Evolutionary conservation across 345 rosid species (phyloP).

Genomic region (Hirschfeldia incana): DNA sequence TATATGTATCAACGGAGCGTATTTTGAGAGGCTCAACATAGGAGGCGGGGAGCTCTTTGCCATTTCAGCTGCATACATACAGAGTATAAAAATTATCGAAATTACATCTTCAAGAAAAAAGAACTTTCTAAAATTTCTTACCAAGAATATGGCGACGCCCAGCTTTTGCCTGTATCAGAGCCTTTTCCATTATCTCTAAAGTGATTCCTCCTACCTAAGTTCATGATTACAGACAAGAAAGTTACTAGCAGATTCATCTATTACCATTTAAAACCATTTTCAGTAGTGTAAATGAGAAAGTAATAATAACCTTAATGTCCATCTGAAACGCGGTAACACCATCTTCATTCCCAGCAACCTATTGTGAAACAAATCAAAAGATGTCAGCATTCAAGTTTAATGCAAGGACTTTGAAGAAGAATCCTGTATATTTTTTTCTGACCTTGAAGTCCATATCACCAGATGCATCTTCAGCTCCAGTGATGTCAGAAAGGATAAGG

Average conservation of each 20-base stretch:
- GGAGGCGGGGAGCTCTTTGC: conserved; percentile 81
- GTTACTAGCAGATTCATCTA: no score
- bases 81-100: background rate
- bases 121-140: conserved; percentile 36
- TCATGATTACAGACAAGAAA: conserved; percentile 4
- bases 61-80: conserved; percentile 71
- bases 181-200: conserved; percentile 74
- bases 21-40: conserved; percentile 61
- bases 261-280: conserved; percentile 7
- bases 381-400: conserved; percentile 2
- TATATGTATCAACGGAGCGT: conserved; percentile 78
- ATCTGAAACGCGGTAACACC: conserved; percentile 96
- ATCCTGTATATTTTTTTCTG: conserved; percentile 1
- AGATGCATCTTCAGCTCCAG: conserved; percentile 98
- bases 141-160: conserved; percentile 93
- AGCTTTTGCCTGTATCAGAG: conserved; percentile 82
- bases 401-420: conserved; percentile 6
- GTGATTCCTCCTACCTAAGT: conserved; percentile 91
- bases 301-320: conserved; percentile 82
- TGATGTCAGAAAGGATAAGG: conserved; percentile 93
- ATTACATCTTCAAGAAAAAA: conserved; percentile 48
- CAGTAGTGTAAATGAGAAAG: conserved; percentile 8
- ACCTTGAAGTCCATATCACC: conserved; percentile 99
- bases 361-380: conserved; percentile 30
- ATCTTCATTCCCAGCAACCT: conserved; percentile 99